These are phyloP conservation scores for Claviceps lovelessii DNA, from an alignment of 2,329 filamentous ascomycete genomes.

Conservation along the genomic window DNA sequence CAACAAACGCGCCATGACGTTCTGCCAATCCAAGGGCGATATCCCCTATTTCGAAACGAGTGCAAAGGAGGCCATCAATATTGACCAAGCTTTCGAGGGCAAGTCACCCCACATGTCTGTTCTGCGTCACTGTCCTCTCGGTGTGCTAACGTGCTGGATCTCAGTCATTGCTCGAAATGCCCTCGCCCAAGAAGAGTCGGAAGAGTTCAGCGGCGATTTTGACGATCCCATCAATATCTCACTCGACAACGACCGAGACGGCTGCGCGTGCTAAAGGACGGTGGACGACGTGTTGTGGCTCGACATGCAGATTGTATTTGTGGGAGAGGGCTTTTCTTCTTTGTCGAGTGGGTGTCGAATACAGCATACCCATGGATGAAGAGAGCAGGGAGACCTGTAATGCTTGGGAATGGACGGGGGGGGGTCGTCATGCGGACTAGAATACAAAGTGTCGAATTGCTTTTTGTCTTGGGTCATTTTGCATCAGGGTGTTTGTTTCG, in stretches of 20 bases:
- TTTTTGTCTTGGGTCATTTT: slow-evolving; percentile 3
- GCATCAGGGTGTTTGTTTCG: background rate
- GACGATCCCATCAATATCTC: slow-evolving; percentile 97
- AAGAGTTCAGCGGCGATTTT: slow-evolving; percentile 95
- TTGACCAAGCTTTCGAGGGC: slow-evolving; percentile 69
- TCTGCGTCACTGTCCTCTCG: background rate
- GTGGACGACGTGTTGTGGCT: background rate
- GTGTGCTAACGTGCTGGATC: background rate
- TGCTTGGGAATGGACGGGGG: background rate
- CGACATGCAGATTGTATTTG: background rate
- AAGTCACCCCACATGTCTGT: slow-evolving; percentile 9
- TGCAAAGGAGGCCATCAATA: slow-evolving; percentile 96
- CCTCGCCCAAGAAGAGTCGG: slow-evolving; percentile 88
- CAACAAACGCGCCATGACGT: slow-evolving; percentile 89
- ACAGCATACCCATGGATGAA: slow-evolving; percentile 6
- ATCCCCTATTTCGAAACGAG: slow-evolving; percentile 99
- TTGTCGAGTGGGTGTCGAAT: background rate
- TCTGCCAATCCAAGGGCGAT: slow-evolving; percentile 92
- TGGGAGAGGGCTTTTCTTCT: background rate
- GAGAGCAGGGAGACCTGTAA: background rate
- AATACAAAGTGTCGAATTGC: slow-evolving; percentile 7
- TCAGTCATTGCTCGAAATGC: slow-evolving; percentile 91
- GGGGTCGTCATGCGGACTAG: slow-evolving; percentile 5
- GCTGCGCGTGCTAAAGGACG: slow-evolving; percentile 66
- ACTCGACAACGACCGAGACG: slow-evolving; percentile 83